Conservation (phyloP, 768 basidiomycete genomes). For the Lactarius trivialis region DNA sequence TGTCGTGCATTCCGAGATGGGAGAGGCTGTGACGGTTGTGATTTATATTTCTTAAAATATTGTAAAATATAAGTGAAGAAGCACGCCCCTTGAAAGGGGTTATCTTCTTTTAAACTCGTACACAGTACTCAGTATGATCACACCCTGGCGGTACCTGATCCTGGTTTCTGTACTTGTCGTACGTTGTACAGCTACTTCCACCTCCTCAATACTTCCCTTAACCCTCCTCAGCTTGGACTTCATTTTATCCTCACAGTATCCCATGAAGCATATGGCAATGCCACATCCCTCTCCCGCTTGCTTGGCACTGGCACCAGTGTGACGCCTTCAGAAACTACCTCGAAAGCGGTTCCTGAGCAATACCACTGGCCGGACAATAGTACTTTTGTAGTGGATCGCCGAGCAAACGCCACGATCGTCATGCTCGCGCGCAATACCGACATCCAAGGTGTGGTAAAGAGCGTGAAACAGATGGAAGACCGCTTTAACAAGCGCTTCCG, state of each 20-base stretch:
- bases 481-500: constrained; percentile 54
- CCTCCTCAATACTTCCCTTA: neutral
- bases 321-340: constrained; percentile 28
- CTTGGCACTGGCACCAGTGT: constrained; percentile 21
- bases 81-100: neutral
- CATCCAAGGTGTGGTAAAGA: constrained; percentile 38
- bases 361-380: constrained; percentile 28
- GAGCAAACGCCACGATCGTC: constrained; percentile 53
- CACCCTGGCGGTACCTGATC: constrained; percentile 53
- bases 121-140: constrained; percentile 41
- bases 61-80: neutral
- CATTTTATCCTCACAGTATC: constrained; percentile 51
- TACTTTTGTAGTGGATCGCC: constrained; percentile 26
- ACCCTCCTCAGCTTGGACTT: constrained; percentile 39
- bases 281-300: constrained; percentile 39
- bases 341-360: constrained; percentile 39
- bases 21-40: neutral
- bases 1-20: constrained; percentile 6
- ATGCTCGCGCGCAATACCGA: constrained; percentile 44
- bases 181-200: constrained; percentile 7
- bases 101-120: neutral
- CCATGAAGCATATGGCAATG: constrained; percentile 41
- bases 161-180: constrained; percentile 34
- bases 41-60: neutral
- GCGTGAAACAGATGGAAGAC: constrained; percentile 53